Evolutionary conservation across 345 rosid species (phyloP).

Genomic region (Barbarea vulgaris): DNA sequence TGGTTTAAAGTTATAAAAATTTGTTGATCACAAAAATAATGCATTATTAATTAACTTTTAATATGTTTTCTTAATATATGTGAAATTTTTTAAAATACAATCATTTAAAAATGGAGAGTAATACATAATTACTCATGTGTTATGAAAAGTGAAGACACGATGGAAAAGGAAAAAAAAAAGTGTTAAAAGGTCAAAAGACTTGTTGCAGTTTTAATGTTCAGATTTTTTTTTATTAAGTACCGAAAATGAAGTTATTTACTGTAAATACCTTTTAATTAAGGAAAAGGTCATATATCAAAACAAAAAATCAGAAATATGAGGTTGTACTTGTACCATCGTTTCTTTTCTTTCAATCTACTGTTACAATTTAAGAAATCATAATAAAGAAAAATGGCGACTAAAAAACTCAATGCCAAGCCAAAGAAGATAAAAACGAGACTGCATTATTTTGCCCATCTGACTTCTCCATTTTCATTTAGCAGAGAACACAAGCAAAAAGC

Average conservation of each 20-base stretch:
- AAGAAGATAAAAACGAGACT: slow-evolving; percentile 10
- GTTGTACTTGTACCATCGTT: slow-evolving; percentile 14
- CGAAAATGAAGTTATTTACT: neutral
- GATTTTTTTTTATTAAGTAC: neutral
- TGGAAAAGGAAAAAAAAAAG: neutral
- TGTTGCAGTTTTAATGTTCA: neutral
- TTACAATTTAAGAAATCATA: slow-evolving; percentile 42
- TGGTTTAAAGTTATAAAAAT: too few species aligned
- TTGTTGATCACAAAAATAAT: too few species aligned
- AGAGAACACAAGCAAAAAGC: slow-evolving; percentile 7
- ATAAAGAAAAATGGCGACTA: slow-evolving; percentile 37
- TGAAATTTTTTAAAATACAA: too few species aligned
- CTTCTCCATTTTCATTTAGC: slow-evolving; percentile 15
- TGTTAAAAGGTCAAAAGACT: neutral
- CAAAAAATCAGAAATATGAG: slow-evolving; percentile 14
- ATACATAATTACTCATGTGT: neutral
- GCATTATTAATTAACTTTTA: too few species aligned
- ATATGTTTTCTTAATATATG: too few species aligned
- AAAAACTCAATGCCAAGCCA: slow-evolving; percentile 42
- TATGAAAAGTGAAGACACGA: too few species aligned
- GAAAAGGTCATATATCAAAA: neutral
- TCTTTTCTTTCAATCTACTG: slow-evolving; percentile 44
- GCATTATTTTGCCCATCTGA: slow-evolving; percentile 12
- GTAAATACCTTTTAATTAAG: neutral
- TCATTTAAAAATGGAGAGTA: too few species aligned